These are phyloP conservation scores for Mimosa bimucronata DNA, from an alignment of 306 rosid genomes.

Conservation along the genomic window DNA sequence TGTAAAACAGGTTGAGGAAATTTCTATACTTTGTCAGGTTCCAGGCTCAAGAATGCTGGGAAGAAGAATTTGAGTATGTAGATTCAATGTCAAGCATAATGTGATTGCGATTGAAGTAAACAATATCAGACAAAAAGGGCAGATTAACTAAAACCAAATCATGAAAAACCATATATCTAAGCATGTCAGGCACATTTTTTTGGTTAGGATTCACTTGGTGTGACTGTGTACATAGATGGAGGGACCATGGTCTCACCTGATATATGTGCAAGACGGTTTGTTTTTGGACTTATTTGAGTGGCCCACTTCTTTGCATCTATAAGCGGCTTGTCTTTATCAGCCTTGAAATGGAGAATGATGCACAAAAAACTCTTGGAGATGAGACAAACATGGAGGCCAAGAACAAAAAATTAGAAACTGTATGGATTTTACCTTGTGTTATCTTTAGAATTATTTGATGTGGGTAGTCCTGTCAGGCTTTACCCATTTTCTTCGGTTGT, in stretches of 20 bases:
- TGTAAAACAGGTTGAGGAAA: slow-evolving; percentile 40
- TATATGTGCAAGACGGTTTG: slow-evolving; percentile 64
- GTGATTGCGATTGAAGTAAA: neutral
- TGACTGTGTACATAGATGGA: slow-evolving; percentile 71
- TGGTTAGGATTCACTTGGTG: neutral
- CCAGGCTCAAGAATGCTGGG: neutral
- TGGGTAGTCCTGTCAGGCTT: slow-evolving; percentile 31
- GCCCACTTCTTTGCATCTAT: slow-evolving; percentile 84
- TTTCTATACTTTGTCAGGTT: slow-evolving; percentile 24
- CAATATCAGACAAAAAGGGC: neutral
- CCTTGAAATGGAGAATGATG: slow-evolving; percentile 91
- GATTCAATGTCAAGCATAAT: neutral
- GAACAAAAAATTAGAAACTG: slow-evolving; percentile 50
- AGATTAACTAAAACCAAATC: neutral
- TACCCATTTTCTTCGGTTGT: slow-evolving; percentile 22
- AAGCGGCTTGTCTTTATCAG: slow-evolving; percentile 79
- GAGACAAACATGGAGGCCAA: slow-evolving; percentile 81
- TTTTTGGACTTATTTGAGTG: slow-evolving; percentile 78
- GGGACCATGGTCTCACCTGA: slow-evolving; percentile 97
- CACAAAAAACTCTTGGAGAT: slow-evolving; percentile 83
- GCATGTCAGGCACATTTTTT: neutral
- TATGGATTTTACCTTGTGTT: slow-evolving; percentile 38
- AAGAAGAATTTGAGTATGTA: neutral
- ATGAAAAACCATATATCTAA: neutral
- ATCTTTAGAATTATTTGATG: slow-evolving; percentile 31